Conservation (phyloP, 805 yeast genomes). For the Yamadazyma phyllophila region DNA sequence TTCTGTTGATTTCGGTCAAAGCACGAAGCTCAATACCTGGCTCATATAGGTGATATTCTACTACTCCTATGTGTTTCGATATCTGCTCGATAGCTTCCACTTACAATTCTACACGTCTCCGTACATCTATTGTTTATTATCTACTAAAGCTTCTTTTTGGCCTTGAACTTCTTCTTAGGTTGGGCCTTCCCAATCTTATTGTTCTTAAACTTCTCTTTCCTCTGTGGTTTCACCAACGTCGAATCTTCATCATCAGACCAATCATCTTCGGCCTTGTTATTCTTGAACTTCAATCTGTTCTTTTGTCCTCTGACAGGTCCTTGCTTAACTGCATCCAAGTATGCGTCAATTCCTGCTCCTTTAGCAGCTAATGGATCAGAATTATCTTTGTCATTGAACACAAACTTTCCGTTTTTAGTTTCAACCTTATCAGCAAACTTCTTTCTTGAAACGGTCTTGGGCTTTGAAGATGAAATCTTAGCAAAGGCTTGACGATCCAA, state of each 20-base stretch:
- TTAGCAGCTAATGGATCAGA: conserved; percentile 46
- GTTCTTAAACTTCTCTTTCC: conserved; percentile 19
- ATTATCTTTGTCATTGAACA: conserved; percentile 51
- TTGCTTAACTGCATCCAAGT: conserved; percentile 87
- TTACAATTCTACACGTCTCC: neutral
- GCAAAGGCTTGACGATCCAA: conserved; percentile 82
- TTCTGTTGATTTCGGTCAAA: neutral
- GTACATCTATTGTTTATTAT: neutral
- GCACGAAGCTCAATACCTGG: neutral
- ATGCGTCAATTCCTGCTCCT: conserved; percentile 76
- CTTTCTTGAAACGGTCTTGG: conserved; percentile 54
- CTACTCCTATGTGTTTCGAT: too few relatives aligned
- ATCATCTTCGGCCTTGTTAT: conserved; percentile 44
- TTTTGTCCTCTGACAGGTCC: conserved; percentile 94
- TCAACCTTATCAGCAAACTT: conserved; percentile 40
- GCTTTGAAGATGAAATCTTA: conserved; percentile 85
- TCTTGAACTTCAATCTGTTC: conserved; percentile 84
- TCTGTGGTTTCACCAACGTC: conserved; percentile 13
- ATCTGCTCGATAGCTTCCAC: too few relatives aligned
- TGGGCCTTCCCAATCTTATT: conserved; percentile 34
- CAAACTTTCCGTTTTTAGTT: conserved; percentile 65
- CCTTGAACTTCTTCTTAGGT: conserved; percentile 50
- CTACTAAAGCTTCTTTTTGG: conserved; percentile 56
- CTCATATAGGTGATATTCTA: too few relatives aligned
- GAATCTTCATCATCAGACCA: conserved; percentile 50